Conservation (phyloP, 2,329 filamentous ascomycete species). For the Dactylellina drechsleri region DNA sequence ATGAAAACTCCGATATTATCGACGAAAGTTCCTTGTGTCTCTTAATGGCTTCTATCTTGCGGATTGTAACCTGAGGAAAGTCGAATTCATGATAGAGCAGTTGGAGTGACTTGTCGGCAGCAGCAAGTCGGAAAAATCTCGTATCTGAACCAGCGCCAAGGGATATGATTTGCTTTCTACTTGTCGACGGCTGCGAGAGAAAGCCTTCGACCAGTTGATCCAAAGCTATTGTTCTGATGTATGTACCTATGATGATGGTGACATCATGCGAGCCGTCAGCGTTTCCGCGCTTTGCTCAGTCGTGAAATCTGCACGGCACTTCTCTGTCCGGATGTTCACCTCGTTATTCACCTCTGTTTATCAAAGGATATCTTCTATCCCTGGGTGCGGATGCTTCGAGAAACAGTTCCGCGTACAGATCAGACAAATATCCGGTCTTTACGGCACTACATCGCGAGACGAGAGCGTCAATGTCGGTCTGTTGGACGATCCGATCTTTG, state of each 20-base stretch:
- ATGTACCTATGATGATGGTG: constrained; percentile 74
- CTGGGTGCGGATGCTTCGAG: constrained; percentile 65
- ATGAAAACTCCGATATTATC: constrained; percentile 29
- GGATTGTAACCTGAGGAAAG: constrained; percentile 68
- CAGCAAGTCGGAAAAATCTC: constrained; percentile 76
- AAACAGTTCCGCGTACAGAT: constrained; percentile 79
- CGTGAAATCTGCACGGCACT: background rate
- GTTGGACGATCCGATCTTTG: constrained; percentile 81
- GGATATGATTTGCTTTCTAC: constrained; percentile 81
- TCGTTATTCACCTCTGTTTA: constrained; percentile 79
- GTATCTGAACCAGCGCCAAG: constrained; percentile 95
- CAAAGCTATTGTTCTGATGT: constrained; percentile 84
- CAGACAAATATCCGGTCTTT: constrained; percentile 81
- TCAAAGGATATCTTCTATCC: constrained; percentile 80
- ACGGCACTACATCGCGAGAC: constrained; percentile 90
- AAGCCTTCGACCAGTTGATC: constrained; percentile 81
- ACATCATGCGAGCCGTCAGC: background rate
- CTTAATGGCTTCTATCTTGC: constrained; percentile 56
- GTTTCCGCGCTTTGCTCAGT: background rate
- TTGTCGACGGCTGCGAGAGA: constrained; percentile 63
- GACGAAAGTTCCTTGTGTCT: constrained; percentile 37
- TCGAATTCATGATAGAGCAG: constrained; percentile 92
- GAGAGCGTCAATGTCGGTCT: constrained; percentile 90
- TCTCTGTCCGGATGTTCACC: constrained; percentile 16
- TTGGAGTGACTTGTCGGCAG: constrained; percentile 61